Evolutionary conservation across 2,329 filamentous ascomycete genomes (phyloP).

Genomic region (Trichocomaceae sp.): DNA sequence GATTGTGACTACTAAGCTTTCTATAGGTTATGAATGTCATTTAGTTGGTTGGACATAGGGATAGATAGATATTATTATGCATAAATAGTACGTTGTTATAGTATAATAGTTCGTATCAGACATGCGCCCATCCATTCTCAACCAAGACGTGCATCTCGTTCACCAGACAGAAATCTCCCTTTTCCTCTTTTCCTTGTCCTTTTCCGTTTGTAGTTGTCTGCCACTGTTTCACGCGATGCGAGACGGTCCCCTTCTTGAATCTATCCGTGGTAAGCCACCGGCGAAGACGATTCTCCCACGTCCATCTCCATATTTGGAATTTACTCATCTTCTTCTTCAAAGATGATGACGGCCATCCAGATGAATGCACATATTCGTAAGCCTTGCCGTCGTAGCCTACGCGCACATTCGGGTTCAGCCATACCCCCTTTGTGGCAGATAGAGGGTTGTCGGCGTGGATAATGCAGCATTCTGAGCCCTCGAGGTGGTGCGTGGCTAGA

Average conservation of each 20-base stretch:
- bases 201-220: background rate
- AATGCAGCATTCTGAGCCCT: constrained; percentile 53
- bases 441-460: constrained; percentile 66
- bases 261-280: constrained; percentile 39
- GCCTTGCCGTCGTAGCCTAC: constrained; percentile 56
- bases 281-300: constrained; percentile 54
- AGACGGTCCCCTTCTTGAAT: constrained; percentile 25
- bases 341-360: constrained; percentile 10
- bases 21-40: background rate
- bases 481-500: constrained; percentile 51
- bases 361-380: constrained; percentile 46
- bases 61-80: background rate
- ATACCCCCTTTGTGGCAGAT: constrained; percentile 47
- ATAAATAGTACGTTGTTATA: background rate
- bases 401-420: constrained; percentile 61
- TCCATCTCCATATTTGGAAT: constrained; percentile 45
- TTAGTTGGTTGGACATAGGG: constrained; percentile 12
- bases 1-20: background rate
- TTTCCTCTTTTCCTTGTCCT: background rate
- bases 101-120: constrained; percentile 27
- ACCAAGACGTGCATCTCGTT: constrained; percentile 57
- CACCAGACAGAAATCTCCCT: constrained; percentile 49
- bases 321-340: constrained; percentile 46
- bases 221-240: constrained; percentile 34
- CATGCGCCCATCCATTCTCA: constrained; percentile 54